Evolutionary conservation across 345 rosid species (phyloP).

Genomic region (Boechera divaricarpa): DNA sequence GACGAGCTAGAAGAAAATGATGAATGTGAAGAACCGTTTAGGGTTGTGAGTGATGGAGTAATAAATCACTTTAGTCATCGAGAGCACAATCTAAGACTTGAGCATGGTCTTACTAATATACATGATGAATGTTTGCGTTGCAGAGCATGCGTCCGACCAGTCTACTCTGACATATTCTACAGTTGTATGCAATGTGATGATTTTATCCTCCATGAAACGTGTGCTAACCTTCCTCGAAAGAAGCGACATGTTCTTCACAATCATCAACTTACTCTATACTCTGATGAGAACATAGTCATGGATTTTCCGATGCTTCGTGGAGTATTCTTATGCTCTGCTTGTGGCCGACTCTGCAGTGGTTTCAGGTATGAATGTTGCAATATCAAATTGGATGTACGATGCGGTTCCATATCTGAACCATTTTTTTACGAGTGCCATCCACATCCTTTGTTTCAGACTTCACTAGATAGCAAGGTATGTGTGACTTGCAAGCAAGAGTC

Average conservation of each 20-base stretch:
- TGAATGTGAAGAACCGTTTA: constrained; percentile 11
- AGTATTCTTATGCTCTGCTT: constrained; percentile 26
- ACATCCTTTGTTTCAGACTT: constrained; percentile 17
- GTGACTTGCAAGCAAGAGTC: constrained; percentile 19
- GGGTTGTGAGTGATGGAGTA: constrained; percentile 1
- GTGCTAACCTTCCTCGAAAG: constrained; percentile 36
- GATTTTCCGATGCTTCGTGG: neutral
- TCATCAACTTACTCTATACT: constrained; percentile 4
- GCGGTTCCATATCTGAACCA: constrained; percentile 22
- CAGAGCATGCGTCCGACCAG: constrained; percentile 17
- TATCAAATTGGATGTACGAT: neutral
- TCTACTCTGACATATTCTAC: constrained; percentile 24
- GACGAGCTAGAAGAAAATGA: neutral
- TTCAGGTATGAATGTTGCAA: constrained; percentile 16
- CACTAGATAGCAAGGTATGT: neutral
- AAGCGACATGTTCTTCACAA: constrained; percentile 15
- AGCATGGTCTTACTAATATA: neutral
- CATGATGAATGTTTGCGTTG: neutral
- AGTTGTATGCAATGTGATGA: constrained; percentile 17
- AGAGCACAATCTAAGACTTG: constrained; percentile 8
- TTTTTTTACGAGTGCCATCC: constrained; percentile 6
- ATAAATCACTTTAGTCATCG: constrained; percentile 33
- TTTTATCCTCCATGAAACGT: constrained; percentile 33
- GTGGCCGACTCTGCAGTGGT: neutral
- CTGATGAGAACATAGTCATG: constrained; percentile 13